phyloP scores from a whole-genome alignment of 306 rosid species.

The Gynostemma pentaphyllum region DNA sequence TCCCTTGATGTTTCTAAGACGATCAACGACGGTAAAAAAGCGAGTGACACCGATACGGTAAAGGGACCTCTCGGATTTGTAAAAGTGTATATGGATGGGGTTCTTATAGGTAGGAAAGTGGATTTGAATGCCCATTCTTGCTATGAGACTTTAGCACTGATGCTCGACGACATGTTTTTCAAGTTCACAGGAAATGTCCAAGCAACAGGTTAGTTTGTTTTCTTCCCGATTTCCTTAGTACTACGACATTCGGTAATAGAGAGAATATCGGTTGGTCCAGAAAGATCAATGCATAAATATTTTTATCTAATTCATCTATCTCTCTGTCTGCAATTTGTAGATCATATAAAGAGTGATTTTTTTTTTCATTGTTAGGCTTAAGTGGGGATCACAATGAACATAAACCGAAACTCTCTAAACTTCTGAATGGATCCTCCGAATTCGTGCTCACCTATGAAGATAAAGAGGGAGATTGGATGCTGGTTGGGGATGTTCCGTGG shows the following conservation, averaged over 20 bases:
- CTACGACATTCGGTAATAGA: no score
- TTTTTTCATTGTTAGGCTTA: background rate
- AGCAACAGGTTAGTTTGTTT: conserved; percentile 23
- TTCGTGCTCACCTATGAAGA: conserved; percentile 71
- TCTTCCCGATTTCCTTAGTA: background rate
- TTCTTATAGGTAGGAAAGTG: conserved; percentile 53
- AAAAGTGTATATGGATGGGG: conserved; percentile 57
- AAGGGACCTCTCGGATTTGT: conserved; percentile 42
- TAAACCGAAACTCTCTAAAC: conserved; percentile 32
- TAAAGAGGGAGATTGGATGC: conserved; percentile 68
- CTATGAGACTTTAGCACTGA: conserved; percentile 47
- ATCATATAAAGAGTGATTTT: background rate
- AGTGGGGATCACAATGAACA: conserved; percentile 27
- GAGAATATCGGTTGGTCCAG: background rate
- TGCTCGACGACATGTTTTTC: conserved; percentile 58
- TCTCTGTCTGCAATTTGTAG: background rate
- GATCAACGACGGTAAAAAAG: conserved; percentile 13
- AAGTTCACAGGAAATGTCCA: conserved; percentile 17
- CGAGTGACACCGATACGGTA: conserved; percentile 17
- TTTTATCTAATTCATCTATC: no score
- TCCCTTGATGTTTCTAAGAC: conserved; percentile 25
- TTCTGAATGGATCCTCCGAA: conserved; percentile 53
- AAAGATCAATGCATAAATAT: background rate
- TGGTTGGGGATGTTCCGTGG: conserved; percentile 78
- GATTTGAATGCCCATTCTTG: conserved; percentile 56